Evolutionary conservation across 1,139 yeast genomes (phyloP).

Genomic region (Meyerozyma smithsonii): DNA sequence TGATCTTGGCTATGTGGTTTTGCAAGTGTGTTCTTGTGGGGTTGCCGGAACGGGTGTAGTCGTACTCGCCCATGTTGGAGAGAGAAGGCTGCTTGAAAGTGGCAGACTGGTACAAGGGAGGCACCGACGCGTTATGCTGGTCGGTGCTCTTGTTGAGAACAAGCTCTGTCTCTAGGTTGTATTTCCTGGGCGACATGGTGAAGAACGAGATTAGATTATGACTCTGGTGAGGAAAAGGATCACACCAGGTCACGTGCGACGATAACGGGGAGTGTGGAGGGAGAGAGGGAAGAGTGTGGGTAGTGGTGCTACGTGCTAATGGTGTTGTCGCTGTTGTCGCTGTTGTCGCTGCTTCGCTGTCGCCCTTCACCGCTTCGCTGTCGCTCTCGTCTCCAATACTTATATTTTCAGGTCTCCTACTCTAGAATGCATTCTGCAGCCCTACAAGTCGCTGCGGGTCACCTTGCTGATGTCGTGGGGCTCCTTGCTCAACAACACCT

Average conservation of each 20-base stretch:
- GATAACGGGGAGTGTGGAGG: background rate
- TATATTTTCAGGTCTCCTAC: background rate
- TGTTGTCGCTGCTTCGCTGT: no score
- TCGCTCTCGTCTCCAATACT: background rate
- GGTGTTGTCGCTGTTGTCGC: no score
- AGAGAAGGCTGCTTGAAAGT: conserved; percentile 83
- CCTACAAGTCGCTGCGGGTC: conserved; percentile 46
- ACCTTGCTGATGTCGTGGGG: conserved; percentile 66
- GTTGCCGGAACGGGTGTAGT: conserved; percentile 91
- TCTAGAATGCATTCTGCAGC: background rate
- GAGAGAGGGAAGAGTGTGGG: background rate
- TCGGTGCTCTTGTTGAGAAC: conserved; percentile 66
- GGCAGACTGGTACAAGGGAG: conserved; percentile 89
- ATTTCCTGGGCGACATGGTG: conserved; percentile 27
- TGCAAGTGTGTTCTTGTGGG: conserved; percentile 85
- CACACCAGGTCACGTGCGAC: conserved; percentile 2
- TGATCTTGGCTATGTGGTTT: conserved; percentile 68
- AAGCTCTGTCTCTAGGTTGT: conserved; percentile 65
- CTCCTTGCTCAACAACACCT: conserved; percentile 54
- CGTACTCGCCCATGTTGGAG: conserved; percentile 78
- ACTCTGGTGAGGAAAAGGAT: background rate
- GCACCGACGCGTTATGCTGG: conserved; percentile 74
- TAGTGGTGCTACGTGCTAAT: no score
- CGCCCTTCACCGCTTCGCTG: background rate
- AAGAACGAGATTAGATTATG: conserved; percentile 2